Conservation (phyloP, 2,329 filamentous ascomycete species). For the Fusarium siculi region DNA sequence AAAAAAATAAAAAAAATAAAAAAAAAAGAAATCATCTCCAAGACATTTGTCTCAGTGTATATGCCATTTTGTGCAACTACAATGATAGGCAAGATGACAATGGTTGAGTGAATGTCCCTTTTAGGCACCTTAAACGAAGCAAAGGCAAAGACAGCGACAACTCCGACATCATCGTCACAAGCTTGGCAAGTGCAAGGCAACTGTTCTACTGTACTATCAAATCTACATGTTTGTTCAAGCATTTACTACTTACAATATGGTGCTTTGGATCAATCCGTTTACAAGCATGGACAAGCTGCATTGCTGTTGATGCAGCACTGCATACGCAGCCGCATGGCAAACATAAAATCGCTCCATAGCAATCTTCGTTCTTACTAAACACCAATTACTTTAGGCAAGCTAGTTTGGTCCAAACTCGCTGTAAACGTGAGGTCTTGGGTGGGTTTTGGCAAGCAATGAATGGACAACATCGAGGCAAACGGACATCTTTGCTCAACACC, state of each 20-base stretch:
- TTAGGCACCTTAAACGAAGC: background rate
- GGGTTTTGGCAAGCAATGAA: background rate
- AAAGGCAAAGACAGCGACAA: background rate
- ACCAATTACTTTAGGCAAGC: background rate
- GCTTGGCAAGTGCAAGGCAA: background rate
- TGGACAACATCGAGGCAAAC: background rate
- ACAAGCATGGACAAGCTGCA: background rate
- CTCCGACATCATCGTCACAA: background rate
- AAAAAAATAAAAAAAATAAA: too few species aligned
- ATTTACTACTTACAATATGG: accelerated
- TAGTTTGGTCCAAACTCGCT: background rate
- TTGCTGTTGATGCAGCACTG: background rate
- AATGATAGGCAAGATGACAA: background rate
- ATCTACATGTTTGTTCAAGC: background rate
- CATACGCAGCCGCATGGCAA: background rate
- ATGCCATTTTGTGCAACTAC: background rate
- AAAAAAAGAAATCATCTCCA: background rate
- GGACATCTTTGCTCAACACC: background rate
- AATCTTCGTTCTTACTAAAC: accelerated
- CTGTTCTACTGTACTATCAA: accelerated
- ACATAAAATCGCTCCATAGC: accelerated
- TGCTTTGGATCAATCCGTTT: background rate
- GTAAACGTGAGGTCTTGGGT: accelerated
- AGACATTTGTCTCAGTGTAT: accelerated
- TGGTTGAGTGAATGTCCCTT: background rate